Conservation (phyloP, 371 early-diverging fungal species). For the Cladochytrium tenue region DNA sequence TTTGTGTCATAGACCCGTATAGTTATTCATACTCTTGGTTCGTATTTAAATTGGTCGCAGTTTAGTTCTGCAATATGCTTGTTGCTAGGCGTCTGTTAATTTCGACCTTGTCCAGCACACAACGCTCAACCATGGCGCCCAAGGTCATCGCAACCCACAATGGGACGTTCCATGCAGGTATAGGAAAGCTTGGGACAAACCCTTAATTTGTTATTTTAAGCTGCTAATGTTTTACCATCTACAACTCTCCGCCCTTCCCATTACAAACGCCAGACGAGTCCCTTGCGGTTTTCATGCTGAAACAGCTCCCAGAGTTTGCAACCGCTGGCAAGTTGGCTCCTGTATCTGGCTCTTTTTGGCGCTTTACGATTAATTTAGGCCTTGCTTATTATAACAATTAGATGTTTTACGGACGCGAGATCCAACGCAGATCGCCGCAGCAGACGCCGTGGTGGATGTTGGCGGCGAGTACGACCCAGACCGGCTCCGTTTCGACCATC, state of each 20-base stretch:
- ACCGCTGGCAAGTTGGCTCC: constrained; percentile 49
- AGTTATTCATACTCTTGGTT: too few species aligned
- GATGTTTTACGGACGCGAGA: constrained; percentile 86
- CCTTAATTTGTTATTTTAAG: too few species aligned
- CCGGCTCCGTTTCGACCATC: constrained; percentile 89
- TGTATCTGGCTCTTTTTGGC: too few species aligned
- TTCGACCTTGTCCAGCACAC: not conserved
- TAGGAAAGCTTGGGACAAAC: too few species aligned
- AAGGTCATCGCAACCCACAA: not conserved
- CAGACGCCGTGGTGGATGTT: constrained; percentile 96
- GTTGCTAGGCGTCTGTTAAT: too few species aligned
- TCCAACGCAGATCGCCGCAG: constrained; percentile 70
- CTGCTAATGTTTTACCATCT: too few species aligned
- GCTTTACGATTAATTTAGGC: too few species aligned
- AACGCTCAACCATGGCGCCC: not conserved
- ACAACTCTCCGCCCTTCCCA: too few species aligned
- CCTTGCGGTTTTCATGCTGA: constrained; percentile 88
- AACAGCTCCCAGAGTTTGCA: constrained; percentile 60
- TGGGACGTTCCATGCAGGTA: not conserved
- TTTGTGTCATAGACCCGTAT: too few species aligned
- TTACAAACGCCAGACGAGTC: constrained; percentile 76
- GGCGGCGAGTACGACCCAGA: constrained; percentile 91
- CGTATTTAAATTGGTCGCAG: too few species aligned
- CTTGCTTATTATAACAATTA: too few species aligned
- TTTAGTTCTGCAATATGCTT: too few species aligned